Conservation (phyloP, 139 green algal genomes). For the Micractinium conductrix region DNA sequence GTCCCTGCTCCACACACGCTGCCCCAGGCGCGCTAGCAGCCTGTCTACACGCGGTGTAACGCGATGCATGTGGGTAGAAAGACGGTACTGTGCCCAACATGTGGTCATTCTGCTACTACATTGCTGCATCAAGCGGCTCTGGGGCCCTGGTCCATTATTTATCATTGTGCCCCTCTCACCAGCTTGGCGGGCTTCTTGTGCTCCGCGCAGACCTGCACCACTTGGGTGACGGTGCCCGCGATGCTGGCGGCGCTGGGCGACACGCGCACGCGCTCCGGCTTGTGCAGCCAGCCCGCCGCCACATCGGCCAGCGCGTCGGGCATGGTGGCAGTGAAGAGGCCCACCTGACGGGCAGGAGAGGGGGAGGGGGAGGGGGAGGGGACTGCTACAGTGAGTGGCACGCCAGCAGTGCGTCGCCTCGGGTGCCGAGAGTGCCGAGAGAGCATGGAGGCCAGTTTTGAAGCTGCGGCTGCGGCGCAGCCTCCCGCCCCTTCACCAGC, state of each 20-base stretch:
- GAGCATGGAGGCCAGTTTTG: not conserved
- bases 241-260: constrained; percentile 55
- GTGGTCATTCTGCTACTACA: too few species aligned
- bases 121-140: too few species aligned
- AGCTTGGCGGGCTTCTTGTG: constrained; percentile 79
- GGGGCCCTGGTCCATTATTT: too few species aligned
- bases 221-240: constrained; percentile 76
- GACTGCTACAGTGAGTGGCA: not conserved
- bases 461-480: not conserved
- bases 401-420: too few species aligned
- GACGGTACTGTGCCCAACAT: too few species aligned
- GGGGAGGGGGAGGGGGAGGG: not conserved
- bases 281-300: constrained; percentile 66
- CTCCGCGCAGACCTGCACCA: constrained; percentile 93
- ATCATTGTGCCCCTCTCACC: constrained; percentile 27
- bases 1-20: too few species aligned
- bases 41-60: too few species aligned
- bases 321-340: constrained; percentile 89
- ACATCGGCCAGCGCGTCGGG: constrained; percentile 56
- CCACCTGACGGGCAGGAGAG: constrained; percentile 57
- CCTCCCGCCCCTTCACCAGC: not conserved
- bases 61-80: too few species aligned
- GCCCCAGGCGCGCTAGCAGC: too few species aligned
- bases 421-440: not conserved
- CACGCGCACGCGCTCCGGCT: constrained; percentile 30